phyloP scores from a whole-genome alignment of 1,284 basidiomycete genomes.

The Neotropicomus parvogracilis region DNA sequence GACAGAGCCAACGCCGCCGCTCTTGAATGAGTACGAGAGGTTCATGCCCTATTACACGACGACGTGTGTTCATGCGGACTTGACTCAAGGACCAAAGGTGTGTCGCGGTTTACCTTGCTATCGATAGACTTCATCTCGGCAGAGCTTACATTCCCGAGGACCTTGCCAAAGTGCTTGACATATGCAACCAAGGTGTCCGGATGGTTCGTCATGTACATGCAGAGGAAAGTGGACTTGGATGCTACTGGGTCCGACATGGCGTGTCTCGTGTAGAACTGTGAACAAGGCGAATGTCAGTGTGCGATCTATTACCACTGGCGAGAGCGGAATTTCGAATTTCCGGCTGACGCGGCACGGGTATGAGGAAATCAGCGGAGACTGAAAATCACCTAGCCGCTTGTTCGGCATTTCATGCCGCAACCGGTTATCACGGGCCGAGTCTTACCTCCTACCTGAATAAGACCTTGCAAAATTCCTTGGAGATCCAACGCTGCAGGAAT shows the following conservation, averaged over 20 bases:
- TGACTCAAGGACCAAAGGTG: background rate
- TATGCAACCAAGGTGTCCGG: constrained; percentile 78
- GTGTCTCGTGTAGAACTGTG: background rate
- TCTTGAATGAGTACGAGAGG: constrained; percentile 55
- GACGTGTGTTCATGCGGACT: background rate
- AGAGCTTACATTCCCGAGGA: constrained; percentile 47
- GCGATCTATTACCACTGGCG: too few relatives aligned
- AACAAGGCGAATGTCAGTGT: too few relatives aligned
- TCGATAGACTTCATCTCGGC: constrained; percentile 68
- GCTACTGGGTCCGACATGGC: constrained; percentile 57
- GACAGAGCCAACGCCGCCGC: constrained; percentile 39
- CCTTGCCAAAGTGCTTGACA: constrained; percentile 69
- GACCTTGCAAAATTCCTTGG: too few relatives aligned
- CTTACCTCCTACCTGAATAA: too few relatives aligned
- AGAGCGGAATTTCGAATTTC: too few relatives aligned
- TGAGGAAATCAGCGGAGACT: too few relatives aligned
- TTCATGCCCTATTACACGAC: constrained; percentile 56
- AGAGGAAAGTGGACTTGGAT: constrained; percentile 69
- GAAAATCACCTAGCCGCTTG: too few relatives aligned
- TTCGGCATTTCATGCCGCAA: too few relatives aligned
- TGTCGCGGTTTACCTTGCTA: constrained; percentile 44
- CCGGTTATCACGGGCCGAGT: too few relatives aligned
- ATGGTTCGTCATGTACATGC: constrained; percentile 80
- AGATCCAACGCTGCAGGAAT: too few relatives aligned
- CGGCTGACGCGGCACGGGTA: too few relatives aligned